A percentile compares a stretch with the other conserved stretches of the same genome.
Evolutionary conservation across 2,329 filamentous ascomycete genomes (phyloP).

Genomic region (Xylariaceae sp.): DNA sequence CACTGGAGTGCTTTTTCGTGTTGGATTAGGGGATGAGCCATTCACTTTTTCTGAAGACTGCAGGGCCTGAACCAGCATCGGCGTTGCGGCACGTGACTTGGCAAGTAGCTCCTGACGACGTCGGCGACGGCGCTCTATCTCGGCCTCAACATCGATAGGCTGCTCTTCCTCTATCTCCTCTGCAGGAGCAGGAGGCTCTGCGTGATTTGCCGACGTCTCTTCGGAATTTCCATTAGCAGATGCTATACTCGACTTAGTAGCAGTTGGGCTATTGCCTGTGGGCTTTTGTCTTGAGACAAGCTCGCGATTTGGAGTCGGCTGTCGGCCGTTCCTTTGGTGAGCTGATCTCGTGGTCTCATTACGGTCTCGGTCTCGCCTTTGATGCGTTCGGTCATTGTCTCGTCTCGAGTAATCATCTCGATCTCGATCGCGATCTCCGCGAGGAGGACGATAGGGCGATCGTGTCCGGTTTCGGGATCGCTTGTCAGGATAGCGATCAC

Average conservation of each 20-base stretch:
- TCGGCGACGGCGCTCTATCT: slow-evolving; percentile 81
- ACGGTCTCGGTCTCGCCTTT: slow-evolving; percentile 28
- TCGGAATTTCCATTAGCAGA: slow-evolving; percentile 56
- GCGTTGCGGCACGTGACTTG: slow-evolving; percentile 72
- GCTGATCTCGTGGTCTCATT: slow-evolving; percentile 39
- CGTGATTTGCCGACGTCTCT: slow-evolving; percentile 29
- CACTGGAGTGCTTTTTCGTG: slow-evolving; percentile 41
- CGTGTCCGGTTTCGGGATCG: slow-evolving; percentile 45
- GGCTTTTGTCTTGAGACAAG: slow-evolving; percentile 58
- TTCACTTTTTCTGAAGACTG: slow-evolving; percentile 58
- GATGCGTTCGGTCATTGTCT: slow-evolving; percentile 22
- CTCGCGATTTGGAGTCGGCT: slow-evolving; percentile 57
- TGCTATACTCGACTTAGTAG: slow-evolving; percentile 65
- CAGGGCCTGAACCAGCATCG: slow-evolving; percentile 71
- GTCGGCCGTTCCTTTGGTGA: slow-evolving; percentile 45
- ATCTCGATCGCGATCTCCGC: slow-evolving; percentile 26
- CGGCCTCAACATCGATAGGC: slow-evolving; percentile 72
- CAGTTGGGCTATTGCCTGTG: slow-evolving; percentile 55
- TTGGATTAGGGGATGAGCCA: slow-evolving; percentile 50
- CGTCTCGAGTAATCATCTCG: slow-evolving; percentile 23
- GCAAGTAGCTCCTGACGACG: slow-evolving; percentile 80
- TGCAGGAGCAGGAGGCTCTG: slow-evolving; percentile 33
- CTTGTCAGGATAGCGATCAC: slow-evolving; percentile 50
- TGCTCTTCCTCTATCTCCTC: slow-evolving; percentile 52
- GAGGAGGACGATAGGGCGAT: slow-evolving; percentile 27